These are phyloP conservation scores for Boletus rufocinnamomeus DNA, from an alignment of 768 basidiomycete species.

Conservation along the genomic window DNA sequence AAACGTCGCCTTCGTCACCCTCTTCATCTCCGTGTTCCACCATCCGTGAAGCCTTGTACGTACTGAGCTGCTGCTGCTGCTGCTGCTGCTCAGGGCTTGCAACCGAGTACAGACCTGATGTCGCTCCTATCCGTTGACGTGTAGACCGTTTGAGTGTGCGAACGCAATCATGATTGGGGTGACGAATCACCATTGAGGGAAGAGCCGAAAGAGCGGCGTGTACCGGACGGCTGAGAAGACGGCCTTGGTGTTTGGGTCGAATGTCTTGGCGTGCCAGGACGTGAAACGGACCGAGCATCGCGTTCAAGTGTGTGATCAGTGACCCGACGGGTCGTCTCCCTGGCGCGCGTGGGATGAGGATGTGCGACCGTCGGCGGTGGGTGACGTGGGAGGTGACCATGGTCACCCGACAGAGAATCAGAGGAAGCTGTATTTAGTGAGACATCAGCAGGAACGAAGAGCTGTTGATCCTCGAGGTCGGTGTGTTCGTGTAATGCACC, in stretches of 20 bases:
- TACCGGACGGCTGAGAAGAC: slow-evolving; percentile 34
- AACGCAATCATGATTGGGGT: slow-evolving; percentile 40
- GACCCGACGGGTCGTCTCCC: slow-evolving; percentile 21
- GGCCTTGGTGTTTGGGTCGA: slow-evolving; percentile 30
- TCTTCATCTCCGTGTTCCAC: slow-evolving; percentile 18
- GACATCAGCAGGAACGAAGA: slow-evolving; percentile 74
- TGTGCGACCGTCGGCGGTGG: slow-evolving; percentile 26
- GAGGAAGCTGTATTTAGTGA: slow-evolving; percentile 15
- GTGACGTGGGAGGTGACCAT: slow-evolving; percentile 10
- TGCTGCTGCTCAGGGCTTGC: slow-evolving; percentile 21
- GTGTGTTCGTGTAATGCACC: slow-evolving; percentile 52
- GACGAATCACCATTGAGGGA: slow-evolving; percentile 52
- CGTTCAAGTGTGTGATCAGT: slow-evolving; percentile 12
- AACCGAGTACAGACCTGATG: slow-evolving; percentile 25
- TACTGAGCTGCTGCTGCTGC: slow-evolving; percentile 22
- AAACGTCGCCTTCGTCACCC: slow-evolving; percentile 32
- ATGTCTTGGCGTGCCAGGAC: slow-evolving; percentile 31
- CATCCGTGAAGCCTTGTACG: slow-evolving; percentile 21
- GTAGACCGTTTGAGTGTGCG: slow-evolving; percentile 38
- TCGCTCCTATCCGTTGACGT: slow-evolving; percentile 35
- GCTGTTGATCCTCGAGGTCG: slow-evolving; percentile 61
- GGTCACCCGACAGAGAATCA: slow-evolving; percentile 9
- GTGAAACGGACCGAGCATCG: slow-evolving; percentile 26
- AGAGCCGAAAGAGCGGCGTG: slow-evolving; percentile 39
- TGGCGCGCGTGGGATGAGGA: slow-evolving; percentile 31